phyloP scores from a whole-genome alignment of 2,329 filamentous ascomycete species.

The Chaetomiaceae sp. region DNA sequence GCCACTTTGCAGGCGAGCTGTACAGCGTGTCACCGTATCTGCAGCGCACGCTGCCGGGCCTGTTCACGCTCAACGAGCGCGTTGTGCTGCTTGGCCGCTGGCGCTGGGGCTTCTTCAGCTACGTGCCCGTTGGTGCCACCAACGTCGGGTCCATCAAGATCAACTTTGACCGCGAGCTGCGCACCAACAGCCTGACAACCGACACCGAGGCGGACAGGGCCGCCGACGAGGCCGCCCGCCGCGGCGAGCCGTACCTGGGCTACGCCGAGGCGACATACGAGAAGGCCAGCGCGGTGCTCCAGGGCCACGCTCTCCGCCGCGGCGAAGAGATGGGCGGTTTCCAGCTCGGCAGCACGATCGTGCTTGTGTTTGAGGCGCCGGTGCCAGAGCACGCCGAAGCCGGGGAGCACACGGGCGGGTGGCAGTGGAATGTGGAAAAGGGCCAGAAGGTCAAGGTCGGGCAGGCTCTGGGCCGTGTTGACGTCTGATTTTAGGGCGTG shows the following conservation, averaged over 20 bases:
- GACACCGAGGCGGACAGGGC: slow-evolving; percentile 87
- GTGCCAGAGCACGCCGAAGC: slow-evolving; percentile 52
- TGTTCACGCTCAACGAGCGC: slow-evolving; percentile 95
- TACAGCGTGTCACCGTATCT: slow-evolving; percentile 94
- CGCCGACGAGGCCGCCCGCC: slow-evolving; percentile 67
- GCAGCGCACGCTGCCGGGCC: slow-evolving; percentile 81
- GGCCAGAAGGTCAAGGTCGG: slow-evolving; percentile 87
- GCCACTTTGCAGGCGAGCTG: slow-evolving; percentile 96
- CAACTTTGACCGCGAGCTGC: slow-evolving; percentile 92
- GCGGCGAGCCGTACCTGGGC: slow-evolving; percentile 80
- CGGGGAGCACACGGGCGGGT: slow-evolving; percentile 58
- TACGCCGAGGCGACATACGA: slow-evolving; percentile 89
- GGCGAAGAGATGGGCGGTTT: slow-evolving; percentile 99
- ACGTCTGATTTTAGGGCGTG: slow-evolving; percentile 24
- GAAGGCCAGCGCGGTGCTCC: slow-evolving; percentile 67
- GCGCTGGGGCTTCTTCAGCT: slow-evolving; percentile 97
- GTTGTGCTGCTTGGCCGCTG: slow-evolving; percentile 89
- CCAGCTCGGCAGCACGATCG: slow-evolving; percentile 88
- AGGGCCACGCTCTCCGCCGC: slow-evolving; percentile 73
- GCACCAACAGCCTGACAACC: slow-evolving; percentile 85
- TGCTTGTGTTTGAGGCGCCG: slow-evolving; percentile 93
- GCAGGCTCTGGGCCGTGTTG: slow-evolving; percentile 72
- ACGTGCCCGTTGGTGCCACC: slow-evolving; percentile 90
- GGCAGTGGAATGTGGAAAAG: slow-evolving; percentile 80
- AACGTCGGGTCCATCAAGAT: slow-evolving; percentile 96